phyloP scores from a whole-genome alignment of 73 alveolate genomes.

The Uronychia binucleata region DNA sequence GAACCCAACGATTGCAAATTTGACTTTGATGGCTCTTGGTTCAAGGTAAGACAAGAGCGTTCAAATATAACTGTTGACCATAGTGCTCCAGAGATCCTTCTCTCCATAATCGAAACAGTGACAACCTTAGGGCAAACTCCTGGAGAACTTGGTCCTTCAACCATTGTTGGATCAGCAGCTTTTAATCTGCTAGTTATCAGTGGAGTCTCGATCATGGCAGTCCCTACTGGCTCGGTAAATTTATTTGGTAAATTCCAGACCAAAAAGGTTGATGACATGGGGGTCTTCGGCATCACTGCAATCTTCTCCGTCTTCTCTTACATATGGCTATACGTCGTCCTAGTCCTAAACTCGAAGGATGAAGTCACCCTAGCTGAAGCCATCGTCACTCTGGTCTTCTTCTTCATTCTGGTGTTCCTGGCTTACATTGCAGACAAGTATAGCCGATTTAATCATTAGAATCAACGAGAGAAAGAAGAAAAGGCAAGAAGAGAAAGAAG shows the following conservation, averaged over 20 bases:
- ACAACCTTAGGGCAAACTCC: constrained; percentile 22
- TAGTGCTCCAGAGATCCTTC: constrained; percentile 81
- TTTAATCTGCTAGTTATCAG: constrained; percentile 59
- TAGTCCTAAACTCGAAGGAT: constrained; percentile 31
- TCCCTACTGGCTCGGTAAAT: constrained; percentile 62
- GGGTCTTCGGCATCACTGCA: constrained; percentile 64
- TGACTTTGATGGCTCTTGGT: constrained; percentile 81
- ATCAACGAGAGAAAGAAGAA: neutral
- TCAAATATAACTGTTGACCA: neutral
- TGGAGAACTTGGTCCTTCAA: constrained; percentile 74
- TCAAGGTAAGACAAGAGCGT: constrained; percentile 31
- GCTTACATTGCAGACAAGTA: constrained; percentile 59
- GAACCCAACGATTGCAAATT: constrained; percentile 83
- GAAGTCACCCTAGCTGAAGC: constrained; percentile 40
- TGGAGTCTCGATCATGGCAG: constrained; percentile 67
- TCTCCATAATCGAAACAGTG: constrained; percentile 66
- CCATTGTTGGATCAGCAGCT: constrained; percentile 78
- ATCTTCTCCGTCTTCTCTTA: constrained; percentile 56
- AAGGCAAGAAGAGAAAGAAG: neutral
- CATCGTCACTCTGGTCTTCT: constrained; percentile 52
- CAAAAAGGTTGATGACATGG: constrained; percentile 55
- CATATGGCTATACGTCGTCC: constrained; percentile 63
- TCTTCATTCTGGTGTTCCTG: constrained; percentile 42
- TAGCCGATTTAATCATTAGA: too few relatives aligned
- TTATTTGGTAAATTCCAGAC: neutral